Percentiles rank a stretch among this genome's conserved stretches.
Conservation (phyloP, 2,329 filamentous ascomycete genomes). For the Nannizziopsis barbatae region DNA sequence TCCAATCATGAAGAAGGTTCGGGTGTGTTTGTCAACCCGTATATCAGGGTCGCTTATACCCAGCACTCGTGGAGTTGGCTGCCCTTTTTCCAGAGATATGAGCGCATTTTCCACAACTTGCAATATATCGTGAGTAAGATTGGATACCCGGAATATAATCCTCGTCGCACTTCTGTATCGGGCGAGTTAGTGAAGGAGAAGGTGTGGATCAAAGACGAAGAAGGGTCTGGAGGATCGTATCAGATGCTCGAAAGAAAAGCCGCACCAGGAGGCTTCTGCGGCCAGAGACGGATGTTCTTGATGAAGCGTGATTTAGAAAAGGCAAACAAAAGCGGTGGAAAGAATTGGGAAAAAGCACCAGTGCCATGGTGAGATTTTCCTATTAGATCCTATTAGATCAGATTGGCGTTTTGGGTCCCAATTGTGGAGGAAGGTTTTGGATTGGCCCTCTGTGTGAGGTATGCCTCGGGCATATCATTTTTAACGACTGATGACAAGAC, state of each 20-base stretch:
- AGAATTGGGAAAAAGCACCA: slow-evolving; percentile 13
- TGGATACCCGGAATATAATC: slow-evolving; percentile 14
- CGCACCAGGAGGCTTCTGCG: slow-evolving; percentile 10
- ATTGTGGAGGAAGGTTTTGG: not conserved
- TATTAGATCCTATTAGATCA: too few relatives aligned
- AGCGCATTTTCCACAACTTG: slow-evolving; percentile 11
- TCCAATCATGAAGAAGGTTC: not conserved
- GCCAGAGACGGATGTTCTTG: slow-evolving; percentile 13
- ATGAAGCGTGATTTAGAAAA: slow-evolving; percentile 11
- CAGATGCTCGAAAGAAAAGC: slow-evolving; percentile 9
- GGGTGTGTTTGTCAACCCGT: slow-evolving; percentile 13
- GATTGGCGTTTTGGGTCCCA: not conserved
- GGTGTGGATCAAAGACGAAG: slow-evolving; percentile 5
- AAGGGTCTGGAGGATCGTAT: slow-evolving; percentile 4
- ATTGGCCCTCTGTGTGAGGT: not conserved
- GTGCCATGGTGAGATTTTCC: slow-evolving; percentile 1
- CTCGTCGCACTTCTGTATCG: slow-evolving; percentile 6
- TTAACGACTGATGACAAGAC: too few relatives aligned
- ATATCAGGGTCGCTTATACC: slow-evolving; percentile 10
- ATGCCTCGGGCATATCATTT: not conserved
- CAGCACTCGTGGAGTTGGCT: slow-evolving; percentile 10
- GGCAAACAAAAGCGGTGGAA: slow-evolving; percentile 9
- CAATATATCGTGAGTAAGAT: slow-evolving; percentile 14
- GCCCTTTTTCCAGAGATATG: slow-evolving; percentile 11
- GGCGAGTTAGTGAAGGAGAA: slow-evolving; percentile 7